phyloP scores from a whole-genome alignment of 2,329 filamentous ascomycete species.

The Lecanicillium sp. region DNA sequence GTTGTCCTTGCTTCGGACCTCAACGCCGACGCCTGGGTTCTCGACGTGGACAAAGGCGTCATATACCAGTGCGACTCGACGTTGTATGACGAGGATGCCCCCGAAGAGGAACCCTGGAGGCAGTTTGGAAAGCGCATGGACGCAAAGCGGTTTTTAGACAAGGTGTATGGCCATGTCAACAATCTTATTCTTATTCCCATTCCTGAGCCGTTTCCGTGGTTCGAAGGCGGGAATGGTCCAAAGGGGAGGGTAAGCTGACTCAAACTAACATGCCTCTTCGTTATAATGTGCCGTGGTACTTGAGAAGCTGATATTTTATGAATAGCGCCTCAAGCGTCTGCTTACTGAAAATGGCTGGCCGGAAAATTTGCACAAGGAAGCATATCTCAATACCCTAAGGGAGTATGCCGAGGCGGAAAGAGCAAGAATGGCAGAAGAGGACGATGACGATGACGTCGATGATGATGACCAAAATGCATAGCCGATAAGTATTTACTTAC shows the following conservation, averaged over 20 bases:
- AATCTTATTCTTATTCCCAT: neutral
- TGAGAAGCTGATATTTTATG: neutral
- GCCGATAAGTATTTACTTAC: no score
- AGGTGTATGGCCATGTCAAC: neutral
- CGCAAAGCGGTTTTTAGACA: neutral
- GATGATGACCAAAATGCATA: no score
- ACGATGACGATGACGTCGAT: no score
- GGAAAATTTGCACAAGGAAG: neutral
- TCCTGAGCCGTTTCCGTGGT: neutral
- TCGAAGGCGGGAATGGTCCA: neutral
- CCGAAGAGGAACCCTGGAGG: neutral
- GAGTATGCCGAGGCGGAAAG: neutral
- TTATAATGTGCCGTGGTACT: no score
- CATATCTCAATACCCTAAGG: neutral
- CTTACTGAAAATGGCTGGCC: neutral
- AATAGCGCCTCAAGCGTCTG: neutral
- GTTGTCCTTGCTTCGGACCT: neutral
- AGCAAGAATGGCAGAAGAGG: no score
- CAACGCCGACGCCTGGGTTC: neutral
- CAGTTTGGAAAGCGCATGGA: neutral
- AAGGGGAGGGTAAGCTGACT: neutral
- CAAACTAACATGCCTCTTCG: no score
- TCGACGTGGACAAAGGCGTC: neutral
- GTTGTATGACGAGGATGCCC: neutral
- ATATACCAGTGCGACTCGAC: slow-evolving; percentile 1